phyloP scores from a whole-genome alignment of 1,284 basidiomycete genomes.

The Fomes fomentarius region DNA sequence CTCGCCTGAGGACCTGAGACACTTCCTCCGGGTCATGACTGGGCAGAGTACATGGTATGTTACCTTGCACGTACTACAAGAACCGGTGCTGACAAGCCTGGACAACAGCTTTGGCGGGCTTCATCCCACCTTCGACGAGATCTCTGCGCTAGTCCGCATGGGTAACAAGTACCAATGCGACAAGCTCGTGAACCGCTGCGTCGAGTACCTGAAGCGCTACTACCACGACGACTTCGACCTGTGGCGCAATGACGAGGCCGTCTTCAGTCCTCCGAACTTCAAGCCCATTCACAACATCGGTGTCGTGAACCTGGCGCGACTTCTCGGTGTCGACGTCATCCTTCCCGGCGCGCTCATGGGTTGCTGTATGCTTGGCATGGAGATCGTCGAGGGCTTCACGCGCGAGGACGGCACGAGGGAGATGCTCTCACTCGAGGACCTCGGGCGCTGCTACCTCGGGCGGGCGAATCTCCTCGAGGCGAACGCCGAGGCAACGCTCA shows the following conservation, averaged over 20 bases:
- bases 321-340: constrained; percentile 1
- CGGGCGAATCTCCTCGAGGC: constrained; percentile 11
- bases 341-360: constrained; percentile 12
- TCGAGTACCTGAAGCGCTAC: constrained; percentile 11
- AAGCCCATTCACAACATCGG: constrained; percentile 14
- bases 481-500: constrained; percentile 10
- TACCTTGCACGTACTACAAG: neutral
- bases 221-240: constrained; percentile 7
- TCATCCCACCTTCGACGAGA: constrained; percentile 5
- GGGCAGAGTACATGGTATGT: constrained; percentile 6
- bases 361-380: constrained; percentile 16
- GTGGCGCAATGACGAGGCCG: neutral
- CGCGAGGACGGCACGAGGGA: constrained; percentile 16
- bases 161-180: constrained; percentile 16
- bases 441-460: constrained; percentile 9
- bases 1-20: constrained; percentile 9
- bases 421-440: constrained; percentile 8
- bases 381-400: constrained; percentile 12
- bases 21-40: constrained; percentile 13
- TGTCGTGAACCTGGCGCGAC: constrained; percentile 19
- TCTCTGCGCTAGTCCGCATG: constrained; percentile 15
- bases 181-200: constrained; percentile 2
- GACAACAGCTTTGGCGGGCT: neutral
- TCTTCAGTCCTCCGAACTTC: constrained; percentile 3
- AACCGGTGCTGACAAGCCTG: too few relatives aligned